phyloP scores from a whole-genome alignment of 192 early-diverging fungal species.

The Backusella psychrophila region DNA sequence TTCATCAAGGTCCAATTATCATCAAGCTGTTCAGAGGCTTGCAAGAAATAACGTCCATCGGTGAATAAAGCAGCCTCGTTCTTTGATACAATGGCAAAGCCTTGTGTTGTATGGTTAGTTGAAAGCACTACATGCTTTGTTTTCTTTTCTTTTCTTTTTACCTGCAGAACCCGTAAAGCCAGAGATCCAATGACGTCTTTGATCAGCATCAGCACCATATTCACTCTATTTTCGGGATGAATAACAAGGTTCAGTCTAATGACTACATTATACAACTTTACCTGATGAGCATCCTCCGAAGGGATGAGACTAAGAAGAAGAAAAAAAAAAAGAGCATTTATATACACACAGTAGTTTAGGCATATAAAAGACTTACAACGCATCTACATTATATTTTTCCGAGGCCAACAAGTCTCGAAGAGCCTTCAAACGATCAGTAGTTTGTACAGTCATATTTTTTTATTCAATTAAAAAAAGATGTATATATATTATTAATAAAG shows the following conservation, averaged over 20 bases:
- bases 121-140: not conserved
- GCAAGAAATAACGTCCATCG: conserved; percentile 95
- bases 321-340: not conserved
- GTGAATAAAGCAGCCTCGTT: conserved; percentile 88
- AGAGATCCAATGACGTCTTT: conserved; percentile 85
- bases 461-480: no score
- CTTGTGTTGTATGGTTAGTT: conserved; percentile 23
- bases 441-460: conserved; percentile 3
- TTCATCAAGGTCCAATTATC: conserved; percentile 93
- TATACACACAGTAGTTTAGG: no score
- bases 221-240: conserved; percentile 63
- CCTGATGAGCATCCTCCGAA: conserved; percentile 96
- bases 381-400: conserved; percentile 27
- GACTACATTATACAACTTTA: conserved; percentile 16
- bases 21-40: conserved; percentile 90
- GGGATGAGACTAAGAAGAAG: conserved; percentile 75
- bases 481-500: not conserved
- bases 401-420: not conserved
- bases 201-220: conserved; percentile 88
- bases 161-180: conserved; percentile 97
- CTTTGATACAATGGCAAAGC: conserved; percentile 83
- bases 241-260: not conserved
- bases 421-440: conserved; percentile 6
- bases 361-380: conserved; percentile 22
- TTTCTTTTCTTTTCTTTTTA: not conserved